Evolutionary conservation across 2,329 filamentous ascomycete species (phyloP).

Genomic region (Cordyceps farinosa): DNA sequence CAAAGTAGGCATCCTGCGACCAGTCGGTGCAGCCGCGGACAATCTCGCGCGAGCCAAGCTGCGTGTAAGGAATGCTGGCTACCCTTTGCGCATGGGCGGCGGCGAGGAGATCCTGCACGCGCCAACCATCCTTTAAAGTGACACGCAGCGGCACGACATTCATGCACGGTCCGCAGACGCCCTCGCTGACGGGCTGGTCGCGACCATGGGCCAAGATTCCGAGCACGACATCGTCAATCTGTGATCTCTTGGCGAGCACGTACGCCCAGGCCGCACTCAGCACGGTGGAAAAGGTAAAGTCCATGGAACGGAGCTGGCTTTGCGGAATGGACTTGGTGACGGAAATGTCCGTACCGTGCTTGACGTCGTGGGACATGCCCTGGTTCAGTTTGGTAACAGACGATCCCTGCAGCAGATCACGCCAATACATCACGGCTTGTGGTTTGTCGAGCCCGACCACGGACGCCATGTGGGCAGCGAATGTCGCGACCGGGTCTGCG

Average conservation of each 20-base stretch:
- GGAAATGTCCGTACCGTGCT: not conserved
- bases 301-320: not conserved
- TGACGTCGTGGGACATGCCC: not conserved
- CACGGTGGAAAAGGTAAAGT: constrained; percentile 2
- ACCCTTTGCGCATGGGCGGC: constrained; percentile 50
- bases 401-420: constrained; percentile 33
- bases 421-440: constrained; percentile 36
- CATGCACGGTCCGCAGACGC: constrained; percentile 57
- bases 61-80: constrained; percentile 46
- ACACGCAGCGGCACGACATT: constrained; percentile 59
- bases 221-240: constrained; percentile 14
- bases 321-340: not conserved
- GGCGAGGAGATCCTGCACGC: constrained; percentile 44
- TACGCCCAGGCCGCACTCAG: constrained; percentile 12
- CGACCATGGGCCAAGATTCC: constrained; percentile 5
- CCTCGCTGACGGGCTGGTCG: not conserved
- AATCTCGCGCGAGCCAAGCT: constrained; percentile 48
- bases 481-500: constrained; percentile 24
- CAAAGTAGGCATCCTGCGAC: constrained; percentile 34
- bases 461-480: constrained; percentile 40
- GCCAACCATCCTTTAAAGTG: constrained; percentile 45
- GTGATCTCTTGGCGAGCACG: not conserved
- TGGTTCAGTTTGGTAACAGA: constrained; percentile 1
- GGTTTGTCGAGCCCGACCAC: constrained; percentile 30
- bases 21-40: constrained; percentile 42